A percentile compares a stretch with the other conserved stretches of the same genome.
Conservation (phyloP, 768 basidiomycete genomes). For the Serendipita sp. region DNA sequence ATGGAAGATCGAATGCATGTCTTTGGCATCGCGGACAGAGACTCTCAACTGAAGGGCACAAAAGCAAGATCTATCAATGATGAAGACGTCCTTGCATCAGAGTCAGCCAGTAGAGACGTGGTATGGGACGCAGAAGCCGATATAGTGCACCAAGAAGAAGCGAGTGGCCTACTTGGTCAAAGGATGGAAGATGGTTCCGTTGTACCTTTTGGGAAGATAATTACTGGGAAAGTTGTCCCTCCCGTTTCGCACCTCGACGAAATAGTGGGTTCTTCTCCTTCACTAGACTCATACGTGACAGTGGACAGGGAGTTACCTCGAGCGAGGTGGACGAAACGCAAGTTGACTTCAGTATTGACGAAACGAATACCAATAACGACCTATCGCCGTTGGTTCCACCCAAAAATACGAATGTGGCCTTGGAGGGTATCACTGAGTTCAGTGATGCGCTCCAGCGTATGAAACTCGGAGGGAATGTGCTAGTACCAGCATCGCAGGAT, state of each 20-base stretch:
- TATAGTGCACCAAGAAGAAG: not conserved
- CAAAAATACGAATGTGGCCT: too few relatives aligned
- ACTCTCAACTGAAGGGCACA: not conserved
- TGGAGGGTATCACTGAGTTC: too few relatives aligned
- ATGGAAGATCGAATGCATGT: not conserved
- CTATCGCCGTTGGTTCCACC: too few relatives aligned
- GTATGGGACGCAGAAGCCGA: slow-evolving; percentile 47
- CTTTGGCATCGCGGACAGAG: not conserved
- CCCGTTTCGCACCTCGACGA: not conserved
- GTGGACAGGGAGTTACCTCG: too few relatives aligned
- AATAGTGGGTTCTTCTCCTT: not conserved
- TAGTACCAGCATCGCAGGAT: too few relatives aligned
- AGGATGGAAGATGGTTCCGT: not conserved
- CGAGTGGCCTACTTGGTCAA: not conserved
- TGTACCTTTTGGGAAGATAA: not conserved
- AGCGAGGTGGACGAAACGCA: too few relatives aligned
- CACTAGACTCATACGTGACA: too few relatives aligned
- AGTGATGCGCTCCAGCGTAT: too few relatives aligned
- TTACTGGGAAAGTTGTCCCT: not conserved
- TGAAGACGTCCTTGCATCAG: slow-evolving; percentile 29
- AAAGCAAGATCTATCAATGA: slow-evolving; percentile 40
- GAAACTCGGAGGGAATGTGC: too few relatives aligned
- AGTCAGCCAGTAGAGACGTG: slow-evolving; percentile 35
- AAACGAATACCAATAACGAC: too few relatives aligned
- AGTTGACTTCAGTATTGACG: too few relatives aligned